Evolutionary conservation across 2,329 filamentous ascomycete species (phyloP), one percentile per base, ranked within the genome.

Genomic region (Amauroascus verrucosus): DNA sequence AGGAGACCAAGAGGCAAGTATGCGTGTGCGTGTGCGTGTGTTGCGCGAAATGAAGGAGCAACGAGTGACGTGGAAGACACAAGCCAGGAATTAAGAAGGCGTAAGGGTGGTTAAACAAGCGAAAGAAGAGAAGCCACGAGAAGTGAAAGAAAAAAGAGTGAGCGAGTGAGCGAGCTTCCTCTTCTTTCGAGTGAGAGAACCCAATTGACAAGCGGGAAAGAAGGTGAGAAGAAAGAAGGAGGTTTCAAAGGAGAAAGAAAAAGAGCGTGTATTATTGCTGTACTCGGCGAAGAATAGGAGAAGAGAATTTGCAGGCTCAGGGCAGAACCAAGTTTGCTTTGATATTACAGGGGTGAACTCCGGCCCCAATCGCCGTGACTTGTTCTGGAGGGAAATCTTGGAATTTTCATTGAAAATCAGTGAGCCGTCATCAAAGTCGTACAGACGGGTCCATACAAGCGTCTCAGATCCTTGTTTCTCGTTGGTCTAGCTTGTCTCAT

Each of bases 71-170:
- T 44, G 49, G 41, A 51, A 9, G 49, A 20, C 38, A 48, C 51
- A 33, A 57, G 54, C n/a, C n/a, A n/a, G 20, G 28, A 53, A 48
- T 55, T 58, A 60, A 52, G 60, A 51, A 56, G 40, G 33, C 6
- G 69, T 63, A 64, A 67, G 57, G 59, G 54, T 60, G 59, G 63
- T 60, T 30, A 30, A 59, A 61, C 60, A 58, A 54, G 48, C 1
- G 18, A 45, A 35, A 40, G 32, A 45, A 45, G 26, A 43, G 57
- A 58, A 64, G 63, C 59, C 64, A 63, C 61, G 64, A 65, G 24
- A 14, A 35, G 11, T 30, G 33, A 18, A 58, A 58, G 60, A 63
- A 64, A 67, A 67, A 66, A 64, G 61, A 60, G 30, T 24, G 20
- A 43, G 40, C 13, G 40, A 45, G 24, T 24, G 41, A 45, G 44